A percentile compares a stretch with the other conserved stretches of the same genome.
Conservation (phyloP, 139 green algal genomes). For the Spirogloea muscicola region DNA sequence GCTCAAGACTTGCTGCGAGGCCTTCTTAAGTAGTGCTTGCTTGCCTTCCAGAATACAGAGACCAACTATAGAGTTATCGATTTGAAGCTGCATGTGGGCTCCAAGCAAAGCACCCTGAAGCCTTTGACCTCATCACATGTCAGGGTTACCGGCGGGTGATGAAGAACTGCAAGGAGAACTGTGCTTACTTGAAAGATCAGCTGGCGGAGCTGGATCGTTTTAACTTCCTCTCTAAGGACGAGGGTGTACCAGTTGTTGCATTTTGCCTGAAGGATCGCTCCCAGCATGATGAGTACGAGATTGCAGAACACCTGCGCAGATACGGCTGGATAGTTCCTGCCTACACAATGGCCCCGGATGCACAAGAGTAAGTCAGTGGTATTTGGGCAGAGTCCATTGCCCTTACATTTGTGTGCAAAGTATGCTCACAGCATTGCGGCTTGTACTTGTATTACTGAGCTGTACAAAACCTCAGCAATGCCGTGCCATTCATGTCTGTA, state of each 20-base stretch:
- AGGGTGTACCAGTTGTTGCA: constrained; percentile 45
- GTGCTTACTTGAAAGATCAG: constrained; percentile 15
- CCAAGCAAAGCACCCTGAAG: too few species aligned
- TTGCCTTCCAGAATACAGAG: too few species aligned
- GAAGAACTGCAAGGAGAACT: constrained; percentile 34
- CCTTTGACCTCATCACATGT: too few species aligned
- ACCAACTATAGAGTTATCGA: too few species aligned
- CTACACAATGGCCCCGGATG: constrained; percentile 51
- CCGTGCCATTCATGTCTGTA: neutral
- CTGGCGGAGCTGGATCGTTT: constrained; percentile 33
- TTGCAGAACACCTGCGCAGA: constrained; percentile 36
- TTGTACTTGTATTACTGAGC: neutral
- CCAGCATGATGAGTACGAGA: constrained; percentile 47
- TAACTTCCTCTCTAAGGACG: constrained; percentile 47
- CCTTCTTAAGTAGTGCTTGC: too few species aligned
- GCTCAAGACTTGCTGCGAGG: too few species aligned
- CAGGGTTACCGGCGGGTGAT: constrained; percentile 49
- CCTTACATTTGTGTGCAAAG: neutral
- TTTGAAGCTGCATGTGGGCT: too few species aligned
- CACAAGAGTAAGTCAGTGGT: constrained; percentile 19
- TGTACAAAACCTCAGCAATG: too few species aligned
- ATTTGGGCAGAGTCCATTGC: neutral
- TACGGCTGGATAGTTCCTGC: constrained; percentile 49
- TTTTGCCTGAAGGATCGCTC: constrained; percentile 38
- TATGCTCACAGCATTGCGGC: neutral